Percentiles rank a stretch among this genome's conserved stretches.
Conservation (phyloP, 176 grass and related monocot species). For the Carex littledalei region DNA sequence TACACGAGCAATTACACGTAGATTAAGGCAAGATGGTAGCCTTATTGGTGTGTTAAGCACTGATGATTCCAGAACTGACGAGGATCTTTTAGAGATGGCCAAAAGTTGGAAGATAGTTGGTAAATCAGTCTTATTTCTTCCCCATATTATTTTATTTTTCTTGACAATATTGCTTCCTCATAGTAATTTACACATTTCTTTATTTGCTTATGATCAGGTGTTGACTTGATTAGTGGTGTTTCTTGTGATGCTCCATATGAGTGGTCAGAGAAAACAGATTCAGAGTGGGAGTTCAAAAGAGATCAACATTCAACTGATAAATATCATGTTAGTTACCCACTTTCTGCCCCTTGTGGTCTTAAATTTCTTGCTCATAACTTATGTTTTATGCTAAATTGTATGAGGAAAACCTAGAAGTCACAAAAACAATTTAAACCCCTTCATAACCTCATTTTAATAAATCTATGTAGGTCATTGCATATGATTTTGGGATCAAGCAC, state of each 20-base stretch:
- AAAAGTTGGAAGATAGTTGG: conserved; percentile 91
- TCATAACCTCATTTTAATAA: background rate
- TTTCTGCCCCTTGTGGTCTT: background rate
- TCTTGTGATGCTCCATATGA: conserved; percentile 83
- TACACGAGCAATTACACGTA: conserved; percentile 82
- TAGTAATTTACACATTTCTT: background rate
- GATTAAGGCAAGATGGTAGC: conserved; percentile 93
- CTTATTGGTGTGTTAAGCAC: conserved; percentile 95
- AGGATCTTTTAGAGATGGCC: conserved; percentile 67
- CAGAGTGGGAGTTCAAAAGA: conserved; percentile 85
- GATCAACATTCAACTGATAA: conserved; percentile 27
- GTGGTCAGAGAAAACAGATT: conserved; percentile 60
- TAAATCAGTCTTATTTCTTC: conserved; percentile 26
- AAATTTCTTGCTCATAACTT: background rate
- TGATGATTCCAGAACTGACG: conserved; percentile 57
- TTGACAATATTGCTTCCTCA: background rate
- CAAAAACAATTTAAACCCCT: too few species aligned
- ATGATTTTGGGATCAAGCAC: conserved; percentile 97
- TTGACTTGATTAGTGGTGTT: conserved; percentile 92
- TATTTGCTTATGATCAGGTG: conserved; percentile 36
- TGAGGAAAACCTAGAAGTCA: too few species aligned
- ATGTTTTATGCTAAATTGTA: too few species aligned
- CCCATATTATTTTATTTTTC: background rate
- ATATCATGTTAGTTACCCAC: conserved; percentile 57
- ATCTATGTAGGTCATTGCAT: conserved; percentile 60